Percentiles rank a stretch among this genome's conserved stretches.
Evolutionary conservation across 106 monocot species (phyloP).

Genomic region (Dendrobium huoshanense): DNA sequence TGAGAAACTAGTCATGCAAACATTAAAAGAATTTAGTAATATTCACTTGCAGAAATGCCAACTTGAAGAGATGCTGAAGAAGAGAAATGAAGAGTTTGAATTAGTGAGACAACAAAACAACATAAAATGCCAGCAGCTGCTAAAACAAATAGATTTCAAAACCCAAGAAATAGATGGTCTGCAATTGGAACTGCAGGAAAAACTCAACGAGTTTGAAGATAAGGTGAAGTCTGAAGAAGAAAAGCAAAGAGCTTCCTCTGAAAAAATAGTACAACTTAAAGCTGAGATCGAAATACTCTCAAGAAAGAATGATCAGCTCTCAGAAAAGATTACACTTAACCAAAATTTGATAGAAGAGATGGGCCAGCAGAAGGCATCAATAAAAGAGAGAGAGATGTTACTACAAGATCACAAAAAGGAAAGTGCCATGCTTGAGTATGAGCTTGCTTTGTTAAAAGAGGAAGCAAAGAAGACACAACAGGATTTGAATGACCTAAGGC

Average conservation of each 20-base stretch:
- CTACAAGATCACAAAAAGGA: constrained; percentile 27
- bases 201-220: constrained; percentile 47
- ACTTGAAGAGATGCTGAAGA: constrained; percentile 47
- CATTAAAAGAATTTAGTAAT: constrained; percentile 52
- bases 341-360: constrained; percentile 26
- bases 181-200: constrained; percentile 38
- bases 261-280: constrained; percentile 44
- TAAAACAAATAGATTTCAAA: constrained; percentile 53
- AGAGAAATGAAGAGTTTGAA: constrained; percentile 46
- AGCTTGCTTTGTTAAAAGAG: constrained; percentile 29
- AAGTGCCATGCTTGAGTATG: constrained; percentile 25
- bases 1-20: constrained; percentile 52
- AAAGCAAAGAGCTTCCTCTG: constrained; percentile 33
- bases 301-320: constrained; percentile 36
- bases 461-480: constrained; percentile 28
- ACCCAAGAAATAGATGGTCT: constrained; percentile 59
- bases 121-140: constrained; percentile 50
- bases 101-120: constrained; percentile 32
- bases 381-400: constrained; percentile 19
- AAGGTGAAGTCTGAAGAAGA: constrained; percentile 36
- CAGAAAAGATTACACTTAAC: constrained; percentile 31
- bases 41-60: constrained; percentile 46
- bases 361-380: constrained; percentile 20
- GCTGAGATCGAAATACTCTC: constrained; percentile 38
- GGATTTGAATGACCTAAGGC: constrained; percentile 26